Conservation (phyloP, 345 rosid genomes). For the Salix caprea region DNA sequence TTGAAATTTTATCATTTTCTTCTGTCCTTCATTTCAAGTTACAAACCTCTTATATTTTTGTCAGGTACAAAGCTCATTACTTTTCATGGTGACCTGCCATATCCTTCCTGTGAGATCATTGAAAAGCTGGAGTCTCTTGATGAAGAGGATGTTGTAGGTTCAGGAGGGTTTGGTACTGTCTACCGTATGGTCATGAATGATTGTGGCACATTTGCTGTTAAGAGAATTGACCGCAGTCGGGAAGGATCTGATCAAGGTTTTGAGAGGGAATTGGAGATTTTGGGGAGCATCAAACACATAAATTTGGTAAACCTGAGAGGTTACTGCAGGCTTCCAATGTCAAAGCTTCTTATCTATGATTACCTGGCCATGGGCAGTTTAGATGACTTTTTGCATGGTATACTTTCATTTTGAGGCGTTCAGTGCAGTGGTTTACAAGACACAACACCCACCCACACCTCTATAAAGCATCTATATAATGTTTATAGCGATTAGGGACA, state of each 20-base stretch:
- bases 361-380: conserved; percentile 87
- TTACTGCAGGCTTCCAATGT: conserved; percentile 76
- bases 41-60: neutral
- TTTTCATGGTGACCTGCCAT: conserved; percentile 94
- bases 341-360: conserved; percentile 92
- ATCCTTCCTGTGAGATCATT: conserved; percentile 74
- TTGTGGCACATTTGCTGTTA: conserved; percentile 96
- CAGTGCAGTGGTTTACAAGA: neutral
- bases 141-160: conserved; percentile 88
- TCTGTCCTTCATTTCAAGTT: neutral
- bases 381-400: conserved; percentile 88
- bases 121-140: conserved; percentile 94
- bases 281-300: conserved; percentile 95
- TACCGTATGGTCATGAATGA: conserved; percentile 98
- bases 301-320: conserved; percentile 90
- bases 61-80: conserved; percentile 81
- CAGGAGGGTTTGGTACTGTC: conserved; percentile 96
- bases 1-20: neutral
- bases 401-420: neutral
- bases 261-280: conserved; percentile 86
- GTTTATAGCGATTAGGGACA: too few species aligned
- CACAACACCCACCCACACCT: neutral
- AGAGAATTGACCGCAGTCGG: conserved; percentile 73
- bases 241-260: conserved; percentile 93
- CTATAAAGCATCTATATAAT: too few species aligned